phyloP scores from a whole-genome alignment of 2,329 filamentous ascomycete species.

The Fusarium mexicanum region DNA sequence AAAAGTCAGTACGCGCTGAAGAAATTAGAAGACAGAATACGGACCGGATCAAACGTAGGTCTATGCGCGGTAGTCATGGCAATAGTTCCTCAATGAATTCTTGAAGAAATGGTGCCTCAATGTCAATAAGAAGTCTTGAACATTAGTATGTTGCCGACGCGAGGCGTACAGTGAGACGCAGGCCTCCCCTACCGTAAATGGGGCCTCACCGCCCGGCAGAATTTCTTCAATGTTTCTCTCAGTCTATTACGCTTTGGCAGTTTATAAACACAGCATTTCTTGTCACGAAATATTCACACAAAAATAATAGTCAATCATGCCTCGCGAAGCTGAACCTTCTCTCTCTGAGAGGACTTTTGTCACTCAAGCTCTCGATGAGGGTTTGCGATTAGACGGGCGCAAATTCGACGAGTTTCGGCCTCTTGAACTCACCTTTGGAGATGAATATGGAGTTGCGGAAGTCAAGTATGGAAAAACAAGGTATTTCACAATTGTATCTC shows the following conservation, averaged over 20 bases:
- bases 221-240: slow-evolving; percentile 46
- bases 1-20: slow-evolving; percentile 40
- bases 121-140: neutral
- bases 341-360: slow-evolving; percentile 90
- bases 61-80: slow-evolving; percentile 76
- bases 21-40: slow-evolving; percentile 34
- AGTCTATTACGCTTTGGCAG: slow-evolving; percentile 9
- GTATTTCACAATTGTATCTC: slow-evolving; percentile 55
- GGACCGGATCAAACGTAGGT: slow-evolving; percentile 94
- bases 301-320: slow-evolving; percentile 68
- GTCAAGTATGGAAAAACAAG: slow-evolving; percentile 90
- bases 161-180: slow-evolving; percentile 10
- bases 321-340: slow-evolving; percentile 90
- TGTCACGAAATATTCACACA: slow-evolving; percentile 12
- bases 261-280: slow-evolving; percentile 1
- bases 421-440: slow-evolving; percentile 82
- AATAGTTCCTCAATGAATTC: slow-evolving; percentile 4
- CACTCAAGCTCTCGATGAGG: slow-evolving; percentile 80
- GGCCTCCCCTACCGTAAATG: slow-evolving; percentile 4
- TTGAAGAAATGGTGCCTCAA: neutral
- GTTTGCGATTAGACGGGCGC: slow-evolving; percentile 85
- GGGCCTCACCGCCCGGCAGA: slow-evolving; percentile 61
- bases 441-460: slow-evolving; percentile 90
- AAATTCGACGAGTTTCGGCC: slow-evolving; percentile 81
- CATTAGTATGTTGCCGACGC: neutral